A percentile compares a stretch with the other conserved stretches of the same genome.
Conservation (phyloP, 495 filamentous ascomycete genomes). For the Penicillium coffeae region DNA sequence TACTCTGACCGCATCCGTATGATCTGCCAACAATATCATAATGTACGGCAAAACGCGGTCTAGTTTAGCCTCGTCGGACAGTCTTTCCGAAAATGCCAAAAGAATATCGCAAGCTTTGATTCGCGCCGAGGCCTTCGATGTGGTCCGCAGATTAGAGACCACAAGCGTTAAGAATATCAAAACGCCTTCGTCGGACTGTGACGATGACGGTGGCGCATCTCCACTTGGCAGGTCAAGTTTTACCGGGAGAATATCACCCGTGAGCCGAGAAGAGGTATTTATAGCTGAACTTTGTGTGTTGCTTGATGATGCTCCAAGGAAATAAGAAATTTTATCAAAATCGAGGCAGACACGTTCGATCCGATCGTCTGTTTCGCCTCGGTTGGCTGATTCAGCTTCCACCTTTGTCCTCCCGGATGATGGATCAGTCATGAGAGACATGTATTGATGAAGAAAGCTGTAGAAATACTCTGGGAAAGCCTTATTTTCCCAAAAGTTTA, state of each 20-base stretch:
- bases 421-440: constrained; percentile 94
- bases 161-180: constrained; percentile 87
- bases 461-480: constrained; percentile 96
- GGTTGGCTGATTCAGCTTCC: constrained; percentile 58
- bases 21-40: constrained; percentile 74
- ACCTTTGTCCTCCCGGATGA: constrained; percentile 67
- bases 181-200: constrained; percentile 73
- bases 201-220: constrained; percentile 31
- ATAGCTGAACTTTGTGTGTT: constrained; percentile 19
- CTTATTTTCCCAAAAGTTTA: constrained; percentile 87
- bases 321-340: constrained; percentile 96
- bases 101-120: constrained; percentile 90
- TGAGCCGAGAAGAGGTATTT: constrained; percentile 23
- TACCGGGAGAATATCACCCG: constrained; percentile 60
- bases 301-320: constrained; percentile 55
- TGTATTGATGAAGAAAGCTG: constrained; percentile 94
- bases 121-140: constrained; percentile 78
- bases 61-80: constrained; percentile 95
- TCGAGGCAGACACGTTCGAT: constrained; percentile 91
- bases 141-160: constrained; percentile 82
- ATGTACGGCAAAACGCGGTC: constrained; percentile 92
- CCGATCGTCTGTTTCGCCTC: constrained; percentile 82
- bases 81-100: constrained; percentile 82
- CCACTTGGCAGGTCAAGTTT: constrained; percentile 83
- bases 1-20: constrained; percentile 75